Percentiles rank a stretch among this genome's conserved stretches.
phyloP scores from a whole-genome alignment of 2,329 filamentous ascomycete genomes.

The Cryphonectria nitschkei region DNA sequence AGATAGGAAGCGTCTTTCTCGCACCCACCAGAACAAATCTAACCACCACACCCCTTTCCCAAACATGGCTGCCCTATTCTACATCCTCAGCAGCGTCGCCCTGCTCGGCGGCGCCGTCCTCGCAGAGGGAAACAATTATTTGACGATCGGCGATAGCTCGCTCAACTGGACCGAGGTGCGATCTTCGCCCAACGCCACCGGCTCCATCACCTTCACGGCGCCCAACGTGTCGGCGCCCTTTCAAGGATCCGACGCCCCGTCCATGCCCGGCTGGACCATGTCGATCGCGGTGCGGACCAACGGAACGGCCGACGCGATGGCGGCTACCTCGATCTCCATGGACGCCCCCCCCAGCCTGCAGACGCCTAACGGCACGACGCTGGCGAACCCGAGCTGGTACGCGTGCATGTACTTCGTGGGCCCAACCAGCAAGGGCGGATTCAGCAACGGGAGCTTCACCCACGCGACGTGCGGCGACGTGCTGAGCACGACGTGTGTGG shows the following conservation, averaged over 20 bases:
- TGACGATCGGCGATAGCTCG: not conserved
- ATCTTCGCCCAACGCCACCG: conserved; percentile 3
- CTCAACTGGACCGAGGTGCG: conserved; percentile 1
- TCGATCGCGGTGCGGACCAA: conserved; percentile 2
- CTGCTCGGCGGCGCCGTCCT: not conserved
- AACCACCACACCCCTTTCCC: too few species aligned
- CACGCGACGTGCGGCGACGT: not conserved
- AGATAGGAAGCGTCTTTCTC: not conserved
- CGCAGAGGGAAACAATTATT: not conserved
- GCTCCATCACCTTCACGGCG: conserved; percentile 6
- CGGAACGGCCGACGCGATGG: not conserved
- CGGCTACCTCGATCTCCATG: not conserved
- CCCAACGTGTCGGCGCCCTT: conserved; percentile 2
- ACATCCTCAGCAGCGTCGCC: not conserved
- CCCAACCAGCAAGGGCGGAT: not conserved
- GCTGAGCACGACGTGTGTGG: not conserved
- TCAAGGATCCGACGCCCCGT: too few species aligned
- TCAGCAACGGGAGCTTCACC: conserved; percentile 4
- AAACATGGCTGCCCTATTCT: not conserved
- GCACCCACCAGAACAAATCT: not conserved
- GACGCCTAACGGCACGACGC: not conserved
- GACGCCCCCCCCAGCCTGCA: not conserved
- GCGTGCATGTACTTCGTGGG: not conserved
- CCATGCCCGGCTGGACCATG: conserved; percentile 8
- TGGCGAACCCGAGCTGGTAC: not conserved